These are phyloP conservation scores for Geranomyces michiganensis DNA, from an alignment of 192 early-diverging fungal genomes.

Conservation along the genomic window DNA sequence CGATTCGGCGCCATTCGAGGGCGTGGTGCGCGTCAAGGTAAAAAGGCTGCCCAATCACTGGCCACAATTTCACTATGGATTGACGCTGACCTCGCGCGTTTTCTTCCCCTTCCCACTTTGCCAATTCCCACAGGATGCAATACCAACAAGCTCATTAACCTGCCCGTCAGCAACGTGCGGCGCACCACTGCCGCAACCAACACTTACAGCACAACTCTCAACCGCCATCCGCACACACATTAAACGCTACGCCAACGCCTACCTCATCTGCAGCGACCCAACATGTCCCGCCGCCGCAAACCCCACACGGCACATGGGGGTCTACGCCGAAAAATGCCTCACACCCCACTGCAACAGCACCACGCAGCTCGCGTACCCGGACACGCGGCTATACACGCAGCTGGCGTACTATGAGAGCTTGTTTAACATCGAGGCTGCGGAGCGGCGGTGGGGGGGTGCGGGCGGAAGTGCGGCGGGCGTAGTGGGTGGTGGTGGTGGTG, in stretches of 20 bases:
- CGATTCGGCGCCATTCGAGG: constrained; percentile 47
- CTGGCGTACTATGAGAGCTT: constrained; percentile 74
- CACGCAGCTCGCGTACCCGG: constrained; percentile 72
- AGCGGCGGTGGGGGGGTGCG: constrained; percentile 10
- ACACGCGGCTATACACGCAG: constrained; percentile 79
- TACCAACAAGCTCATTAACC: not conserved
- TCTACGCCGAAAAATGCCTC: constrained; percentile 72
- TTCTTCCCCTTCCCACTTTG: not conserved
- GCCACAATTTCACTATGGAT: constrained; percentile 38
- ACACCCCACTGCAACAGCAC: constrained; percentile 55
- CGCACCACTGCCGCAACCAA: constrained; percentile 42
- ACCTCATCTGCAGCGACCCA: constrained; percentile 77
- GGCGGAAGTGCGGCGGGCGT: too few species aligned
- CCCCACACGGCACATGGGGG: constrained; percentile 67
- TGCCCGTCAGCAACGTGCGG: constrained; percentile 61
- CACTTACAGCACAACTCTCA: constrained; percentile 66
- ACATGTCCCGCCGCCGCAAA: constrained; percentile 57
- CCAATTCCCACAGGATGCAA: constrained; percentile 20
- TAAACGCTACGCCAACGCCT: constrained; percentile 72
- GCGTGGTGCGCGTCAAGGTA: constrained; percentile 26
- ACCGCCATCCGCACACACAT: constrained; percentile 69
- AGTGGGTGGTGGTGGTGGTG: too few species aligned
- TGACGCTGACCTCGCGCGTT: constrained; percentile 22
- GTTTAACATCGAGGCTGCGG: constrained; percentile 56
- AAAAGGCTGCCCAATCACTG: not conserved